Conservation (phyloP, 2,329 filamentous ascomycete genomes). For the Aspergillus quadricinctus region DNA sequence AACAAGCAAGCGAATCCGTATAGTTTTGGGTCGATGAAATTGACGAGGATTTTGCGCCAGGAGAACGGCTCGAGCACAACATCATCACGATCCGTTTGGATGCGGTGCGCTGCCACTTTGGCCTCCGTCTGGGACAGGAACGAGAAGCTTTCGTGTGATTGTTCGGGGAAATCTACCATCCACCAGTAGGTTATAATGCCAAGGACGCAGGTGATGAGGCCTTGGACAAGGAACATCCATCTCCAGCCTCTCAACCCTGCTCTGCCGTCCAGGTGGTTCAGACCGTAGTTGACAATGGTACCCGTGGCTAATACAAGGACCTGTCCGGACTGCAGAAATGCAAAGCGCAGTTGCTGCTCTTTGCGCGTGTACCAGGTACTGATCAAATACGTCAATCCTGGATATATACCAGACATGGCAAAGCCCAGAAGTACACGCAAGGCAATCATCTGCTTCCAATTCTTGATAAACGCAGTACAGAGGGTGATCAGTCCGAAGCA, state of each 20-base stretch:
- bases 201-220: constrained; percentile 55
- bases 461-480: constrained; percentile 63
- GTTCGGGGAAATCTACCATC: constrained; percentile 67
- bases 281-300: constrained; percentile 62
- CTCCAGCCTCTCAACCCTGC: constrained; percentile 59
- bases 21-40: constrained; percentile 58
- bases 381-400: constrained; percentile 43
- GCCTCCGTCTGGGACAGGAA: constrained; percentile 57
- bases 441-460: constrained; percentile 66
- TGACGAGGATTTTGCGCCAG: constrained; percentile 51
- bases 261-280: constrained; percentile 59
- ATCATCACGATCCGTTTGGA: constrained; percentile 59
- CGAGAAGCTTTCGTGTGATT: constrained; percentile 51
- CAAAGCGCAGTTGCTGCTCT: constrained; percentile 63
- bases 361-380: constrained; percentile 60
- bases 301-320: constrained; percentile 63
- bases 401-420: constrained; percentile 50
- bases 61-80: constrained; percentile 54
- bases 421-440: constrained; percentile 63
- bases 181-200: constrained; percentile 63
- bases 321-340: constrained; percentile 60
- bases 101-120: constrained; percentile 53
- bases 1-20: constrained; percentile 63
- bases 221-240: constrained; percentile 67
- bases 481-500: constrained; percentile 62